Evolutionary conservation across 352 stramenopile genomes (phyloP), one percentile per base, ranked within the genome.

Genomic region (Phytopythium chamaehyphon): DNA sequence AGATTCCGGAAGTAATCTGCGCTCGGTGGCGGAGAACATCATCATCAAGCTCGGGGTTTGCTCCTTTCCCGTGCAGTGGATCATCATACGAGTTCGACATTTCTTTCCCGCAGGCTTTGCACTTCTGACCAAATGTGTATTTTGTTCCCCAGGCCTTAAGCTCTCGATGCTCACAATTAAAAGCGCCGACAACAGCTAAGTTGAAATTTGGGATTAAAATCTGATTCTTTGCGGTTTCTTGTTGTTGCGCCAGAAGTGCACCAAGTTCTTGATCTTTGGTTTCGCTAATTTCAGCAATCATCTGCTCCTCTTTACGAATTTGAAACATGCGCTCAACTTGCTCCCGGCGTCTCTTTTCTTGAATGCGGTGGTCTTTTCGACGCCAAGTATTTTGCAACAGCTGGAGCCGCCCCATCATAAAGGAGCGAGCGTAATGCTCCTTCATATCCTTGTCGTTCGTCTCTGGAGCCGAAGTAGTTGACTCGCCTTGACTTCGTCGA

Each of bases 351-450:
- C 79, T 68, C 22, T 81, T 70, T 8, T 77, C 74, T 1, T 51
- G 50, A 0, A 87, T 54, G 0, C 76, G 74, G 11, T 68, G 72
- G 7, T 73, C 74, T 55, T 88, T 88, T 16, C 82, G 51, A 42
- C 84, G 64, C 82, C 82, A 92, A 0, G 76, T 89, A 39, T 92
- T 92, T 40, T 64, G 71, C 3, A 84, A 64, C 7, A 90, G 47
- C 1, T 78, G 69, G 0, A 92, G 38, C 35, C 78, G 69, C 0
- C 79, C 73, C 22, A 76, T 57, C 1, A 88, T 71, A 39, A 74
- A 89, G n/a, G 79, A 66, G 14, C 46, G 36, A 0, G 76, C 76
- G 57, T 76, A 92, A 3, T 59, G 64, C 24, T 80, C 63, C 46
- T 88, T 88, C 0, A 76, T 63, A 16, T 76, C 19, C 1, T 83